These are phyloP conservation scores for Eragrostis curvula DNA, from an alignment of 176 grass and related monocot genomes.

Conservation along the genomic window DNA sequence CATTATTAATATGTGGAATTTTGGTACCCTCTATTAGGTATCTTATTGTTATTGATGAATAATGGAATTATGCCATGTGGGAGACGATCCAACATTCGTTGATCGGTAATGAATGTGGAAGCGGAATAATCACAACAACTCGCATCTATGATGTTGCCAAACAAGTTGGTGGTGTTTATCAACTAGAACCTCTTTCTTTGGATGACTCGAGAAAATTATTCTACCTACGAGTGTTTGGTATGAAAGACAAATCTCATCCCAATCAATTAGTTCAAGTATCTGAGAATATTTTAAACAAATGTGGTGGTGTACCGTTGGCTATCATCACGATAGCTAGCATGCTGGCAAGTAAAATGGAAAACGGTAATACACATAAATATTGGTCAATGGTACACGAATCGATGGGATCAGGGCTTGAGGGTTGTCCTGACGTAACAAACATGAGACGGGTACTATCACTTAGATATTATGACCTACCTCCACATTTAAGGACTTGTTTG, in stretches of 20 bases:
- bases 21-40: not conserved
- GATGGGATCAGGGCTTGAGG: conserved; percentile 6
- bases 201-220: conserved; percentile 5
- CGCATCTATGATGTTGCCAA: not conserved
- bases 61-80: not conserved
- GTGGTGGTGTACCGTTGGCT: conserved; percentile 31
- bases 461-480: conserved; percentile 11
- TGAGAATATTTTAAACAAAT: conserved; percentile 8
- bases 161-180: not conserved
- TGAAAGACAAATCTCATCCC: not conserved
- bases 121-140: conserved; percentile 4
- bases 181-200: not conserved
- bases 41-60: conserved; percentile 12
- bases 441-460: conserved; percentile 29
- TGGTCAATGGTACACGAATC: not conserved
- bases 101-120: not conserved
- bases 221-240: not conserved
- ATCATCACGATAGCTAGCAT: conserved; percentile 22
- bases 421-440: not conserved
- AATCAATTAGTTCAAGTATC: not conserved
- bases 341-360: not conserved
- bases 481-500: not conserved
- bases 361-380: not conserved
- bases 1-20: too few species aligned
- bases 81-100: not conserved